Evolutionary conservation across 768 basidiomycete species (phyloP).

Genomic region (Cantharellus cinnabarinus): DNA sequence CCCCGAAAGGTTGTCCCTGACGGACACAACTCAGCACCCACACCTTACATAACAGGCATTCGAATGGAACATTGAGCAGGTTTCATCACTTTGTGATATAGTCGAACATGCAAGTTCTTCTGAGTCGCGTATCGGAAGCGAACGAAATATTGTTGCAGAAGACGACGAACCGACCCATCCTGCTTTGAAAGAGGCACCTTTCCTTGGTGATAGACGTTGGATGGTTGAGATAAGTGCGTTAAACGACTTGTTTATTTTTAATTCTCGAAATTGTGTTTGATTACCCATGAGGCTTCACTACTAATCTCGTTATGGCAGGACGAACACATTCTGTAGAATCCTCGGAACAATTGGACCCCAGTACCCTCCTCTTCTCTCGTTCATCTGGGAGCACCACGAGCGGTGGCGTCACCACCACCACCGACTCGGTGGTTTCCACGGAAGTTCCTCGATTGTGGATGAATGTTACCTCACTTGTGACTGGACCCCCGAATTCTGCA

Average conservation of each 20-base stretch:
- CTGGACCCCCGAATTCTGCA: slow-evolving; percentile 39
- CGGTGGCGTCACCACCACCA: too few species aligned
- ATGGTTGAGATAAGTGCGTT: slow-evolving; percentile 27
- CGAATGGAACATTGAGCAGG: slow-evolving; percentile 47
- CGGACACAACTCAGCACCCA: not conserved
- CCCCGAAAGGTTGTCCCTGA: too few species aligned
- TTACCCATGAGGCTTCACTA: not conserved
- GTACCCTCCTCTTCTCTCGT: not conserved
- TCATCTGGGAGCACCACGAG: too few species aligned
- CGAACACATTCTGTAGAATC: not conserved
- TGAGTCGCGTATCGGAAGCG: slow-evolving; percentile 2
- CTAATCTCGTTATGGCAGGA: not conserved
- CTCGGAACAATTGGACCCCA: slow-evolving; percentile 3
- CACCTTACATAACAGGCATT: slow-evolving; percentile 29
- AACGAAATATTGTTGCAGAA: slow-evolving; percentile 12
- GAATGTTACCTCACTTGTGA: slow-evolving; percentile 42
- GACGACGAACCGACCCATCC: slow-evolving; percentile 28
- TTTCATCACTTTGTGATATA: slow-evolving; percentile 34
- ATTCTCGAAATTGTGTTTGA: not conserved
- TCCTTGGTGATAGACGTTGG: slow-evolving; percentile 30
- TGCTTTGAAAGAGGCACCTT: slow-evolving; percentile 40
- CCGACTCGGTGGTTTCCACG: not conserved
- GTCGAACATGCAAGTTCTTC: slow-evolving; percentile 27
- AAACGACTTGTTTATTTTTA: not conserved
- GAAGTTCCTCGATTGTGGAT: slow-evolving; percentile 28